A percentile compares a stretch with the other conserved stretches of the same genome.
Evolutionary conservation across 108 stramenopile genomes (phyloP).

Genomic region (Cyclotella atomus): DNA sequence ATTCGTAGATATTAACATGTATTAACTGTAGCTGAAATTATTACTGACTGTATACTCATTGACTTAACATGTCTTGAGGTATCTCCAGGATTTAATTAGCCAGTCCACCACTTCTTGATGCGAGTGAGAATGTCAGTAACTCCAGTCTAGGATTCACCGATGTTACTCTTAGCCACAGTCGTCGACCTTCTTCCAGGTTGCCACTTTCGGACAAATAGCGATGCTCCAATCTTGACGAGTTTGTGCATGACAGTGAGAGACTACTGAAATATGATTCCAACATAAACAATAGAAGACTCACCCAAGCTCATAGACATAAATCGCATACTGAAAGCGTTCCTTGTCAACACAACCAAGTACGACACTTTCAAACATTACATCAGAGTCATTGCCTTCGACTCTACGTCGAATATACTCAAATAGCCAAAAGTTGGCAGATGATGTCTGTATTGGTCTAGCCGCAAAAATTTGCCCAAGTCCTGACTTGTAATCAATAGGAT

Average conservation of each 20-base stretch:
- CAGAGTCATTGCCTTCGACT: conserved; percentile 34
- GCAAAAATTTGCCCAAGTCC: conserved; percentile 59
- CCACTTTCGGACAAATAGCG: conserved; percentile 63
- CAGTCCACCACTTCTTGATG: conserved; percentile 49
- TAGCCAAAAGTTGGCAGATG: conserved; percentile 77
- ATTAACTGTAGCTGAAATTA: no score
- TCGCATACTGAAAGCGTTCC: conserved; percentile 64
- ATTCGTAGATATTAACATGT: no score
- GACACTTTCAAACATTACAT: conserved; percentile 55
- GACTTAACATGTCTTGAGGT: no score
- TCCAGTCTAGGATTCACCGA: conserved; percentile 63
- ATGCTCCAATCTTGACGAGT: conserved; percentile 54
- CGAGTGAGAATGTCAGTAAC: conserved; percentile 55
- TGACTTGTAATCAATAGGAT: conserved; percentile 66
- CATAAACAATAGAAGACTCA: background rate
- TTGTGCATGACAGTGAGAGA: background rate
- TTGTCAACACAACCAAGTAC: conserved; percentile 75
- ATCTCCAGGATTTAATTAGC: no score
- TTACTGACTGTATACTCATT: no score
- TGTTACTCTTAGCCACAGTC: conserved; percentile 57
- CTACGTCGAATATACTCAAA: conserved; percentile 74
- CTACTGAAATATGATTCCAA: background rate
- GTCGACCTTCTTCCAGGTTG: conserved; percentile 56
- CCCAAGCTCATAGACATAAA: conserved; percentile 79
- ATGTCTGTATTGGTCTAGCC: conserved; percentile 57